A percentile compares a stretch with the other conserved stretches of the same genome.
Conservation (phyloP, 495 filamentous ascomycete species). For the Hypoxylon perforatum region DNA sequence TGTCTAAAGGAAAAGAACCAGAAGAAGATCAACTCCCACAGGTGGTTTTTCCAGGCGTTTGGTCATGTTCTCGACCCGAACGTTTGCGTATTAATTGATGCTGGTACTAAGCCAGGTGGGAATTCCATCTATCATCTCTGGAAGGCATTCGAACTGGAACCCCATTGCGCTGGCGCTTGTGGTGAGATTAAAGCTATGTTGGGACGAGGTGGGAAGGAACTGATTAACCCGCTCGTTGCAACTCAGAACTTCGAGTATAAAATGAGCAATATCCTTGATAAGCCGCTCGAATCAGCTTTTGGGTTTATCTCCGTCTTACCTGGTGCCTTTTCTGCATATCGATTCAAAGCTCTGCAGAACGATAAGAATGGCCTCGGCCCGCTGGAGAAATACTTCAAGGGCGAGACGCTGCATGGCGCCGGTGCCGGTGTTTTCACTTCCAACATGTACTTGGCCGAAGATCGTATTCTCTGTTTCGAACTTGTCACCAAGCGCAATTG, state of each 20-base stretch:
- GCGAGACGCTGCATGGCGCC: slow-evolving; percentile 95
- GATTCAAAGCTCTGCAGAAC: slow-evolving; percentile 93
- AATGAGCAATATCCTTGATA: slow-evolving; percentile 99
- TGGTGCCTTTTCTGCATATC: slow-evolving; percentile 97
- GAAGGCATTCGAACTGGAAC: slow-evolving; percentile 98
- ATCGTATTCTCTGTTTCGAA: slow-evolving; percentile 99
- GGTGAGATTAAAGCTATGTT: slow-evolving; percentile 99
- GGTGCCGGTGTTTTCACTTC: slow-evolving; percentile 98
- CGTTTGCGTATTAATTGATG: slow-evolving; percentile 95
- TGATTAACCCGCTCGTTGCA: slow-evolving; percentile 93
- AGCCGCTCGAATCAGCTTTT: slow-evolving; percentile 96
- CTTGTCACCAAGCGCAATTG: slow-evolving; percentile 97
- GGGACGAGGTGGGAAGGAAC: slow-evolving; percentile 83
- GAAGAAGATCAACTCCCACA: slow-evolving; percentile 99
- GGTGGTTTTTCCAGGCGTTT: slow-evolving; percentile 99
- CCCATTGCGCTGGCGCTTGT: slow-evolving; percentile 96
- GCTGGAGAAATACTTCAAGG: slow-evolving; percentile 95
- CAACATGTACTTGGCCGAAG: slow-evolving; percentile 99
- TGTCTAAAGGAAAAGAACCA: slow-evolving; percentile 99
- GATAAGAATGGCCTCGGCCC: slow-evolving; percentile 93
- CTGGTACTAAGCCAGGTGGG: slow-evolving; percentile 91
- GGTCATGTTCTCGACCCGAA: slow-evolving; percentile 93
- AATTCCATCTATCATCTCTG: slow-evolving; percentile 97
- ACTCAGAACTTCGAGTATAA: slow-evolving; percentile 99
- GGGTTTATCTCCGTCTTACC: slow-evolving; percentile 98